Base-by-base conservation (phyloP, 352 stramenopile species). In the Globisporangium ultimum region DNA sequence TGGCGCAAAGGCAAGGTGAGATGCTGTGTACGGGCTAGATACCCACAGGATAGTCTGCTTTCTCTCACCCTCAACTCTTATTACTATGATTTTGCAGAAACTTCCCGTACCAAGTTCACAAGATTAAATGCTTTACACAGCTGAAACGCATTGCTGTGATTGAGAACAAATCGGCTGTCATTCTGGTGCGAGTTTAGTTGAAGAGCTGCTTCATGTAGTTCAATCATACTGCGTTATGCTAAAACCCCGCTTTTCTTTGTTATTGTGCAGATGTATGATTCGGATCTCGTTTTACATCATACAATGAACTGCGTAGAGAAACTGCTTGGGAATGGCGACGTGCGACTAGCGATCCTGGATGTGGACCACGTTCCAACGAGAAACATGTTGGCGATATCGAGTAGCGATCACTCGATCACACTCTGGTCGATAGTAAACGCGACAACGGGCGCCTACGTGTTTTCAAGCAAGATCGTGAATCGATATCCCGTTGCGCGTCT, bases 391-490 rank as follows among this genome's bases (percentile, higher is more conserved):
- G 80, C 76, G 1, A 58, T 91, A 3, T 76, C 78, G 3, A 84
- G 67, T 41, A 84, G 60, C 49, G 77, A 91, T 43, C 55, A 79
- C 40, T 66, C 61, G 10, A 78, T 91, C 49, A 87, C 78, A 11
- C 56, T 88, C 2, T 91, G 80, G 80, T 82, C 75, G 6, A 77
- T 91, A 46, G 76, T 91, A 24, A 86, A 91, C 55, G 68, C 68
- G 9, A 69, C 66, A 9, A 74, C 73, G 1, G 76, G 80, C 17
- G 78, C 78, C 6, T 91, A 91, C 18, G 76, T 91, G 9, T 81
- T 80, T 40, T 74, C 79, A 5, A 72, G 76, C 46, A 84, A 87
- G 43, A 79, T 93, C 21, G 58, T 75, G 9, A 76, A 70, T 8
- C 70, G 76, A 2, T 76, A 75, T 34, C 78, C 84, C 3, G 74